phyloP scores from a whole-genome alignment of 306 rosid species.

The Dryas alaskensis region DNA sequence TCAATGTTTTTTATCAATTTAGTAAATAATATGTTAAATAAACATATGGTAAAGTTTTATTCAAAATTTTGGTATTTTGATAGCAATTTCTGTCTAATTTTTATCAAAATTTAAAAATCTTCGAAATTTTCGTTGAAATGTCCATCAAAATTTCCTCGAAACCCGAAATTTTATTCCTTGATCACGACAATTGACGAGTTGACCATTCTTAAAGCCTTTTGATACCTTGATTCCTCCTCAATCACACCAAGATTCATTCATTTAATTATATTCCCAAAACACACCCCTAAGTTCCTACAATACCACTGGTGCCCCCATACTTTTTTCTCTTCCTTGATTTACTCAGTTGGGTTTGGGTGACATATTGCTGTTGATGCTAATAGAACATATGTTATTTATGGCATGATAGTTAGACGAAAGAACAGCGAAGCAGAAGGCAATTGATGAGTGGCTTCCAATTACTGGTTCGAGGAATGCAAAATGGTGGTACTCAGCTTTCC shows the following conservation, averaged over 20 bases:
- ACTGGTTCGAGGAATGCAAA: slow-evolving; percentile 58
- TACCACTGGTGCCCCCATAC: background rate
- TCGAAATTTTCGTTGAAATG: too few relatives aligned
- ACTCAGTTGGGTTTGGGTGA: background rate
- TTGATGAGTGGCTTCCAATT: slow-evolving; percentile 64
- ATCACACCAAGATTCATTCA: background rate
- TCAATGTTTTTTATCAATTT: too few relatives aligned
- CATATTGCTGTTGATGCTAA: background rate
- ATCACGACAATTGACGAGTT: background rate
- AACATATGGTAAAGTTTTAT: too few relatives aligned
- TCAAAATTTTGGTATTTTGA: too few relatives aligned
- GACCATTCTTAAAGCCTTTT: background rate
- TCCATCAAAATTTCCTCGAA: too few relatives aligned
- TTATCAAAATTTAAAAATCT: too few relatives aligned
- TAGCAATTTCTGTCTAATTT: too few relatives aligned
- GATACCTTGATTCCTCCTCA: background rate
- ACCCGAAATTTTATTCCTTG: too few relatives aligned
- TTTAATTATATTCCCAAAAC: background rate
- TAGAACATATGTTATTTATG: background rate
- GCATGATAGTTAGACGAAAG: slow-evolving; percentile 20
- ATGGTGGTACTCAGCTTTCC: slow-evolving; percentile 72
- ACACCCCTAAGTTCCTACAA: background rate
- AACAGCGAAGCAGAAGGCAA: slow-evolving; percentile 34
- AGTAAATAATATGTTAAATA: too few relatives aligned
- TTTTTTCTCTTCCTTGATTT: background rate